Evolutionary conservation across 2,329 filamentous ascomycete genomes (phyloP).

Genomic region (Scytalidium sp.): DNA sequence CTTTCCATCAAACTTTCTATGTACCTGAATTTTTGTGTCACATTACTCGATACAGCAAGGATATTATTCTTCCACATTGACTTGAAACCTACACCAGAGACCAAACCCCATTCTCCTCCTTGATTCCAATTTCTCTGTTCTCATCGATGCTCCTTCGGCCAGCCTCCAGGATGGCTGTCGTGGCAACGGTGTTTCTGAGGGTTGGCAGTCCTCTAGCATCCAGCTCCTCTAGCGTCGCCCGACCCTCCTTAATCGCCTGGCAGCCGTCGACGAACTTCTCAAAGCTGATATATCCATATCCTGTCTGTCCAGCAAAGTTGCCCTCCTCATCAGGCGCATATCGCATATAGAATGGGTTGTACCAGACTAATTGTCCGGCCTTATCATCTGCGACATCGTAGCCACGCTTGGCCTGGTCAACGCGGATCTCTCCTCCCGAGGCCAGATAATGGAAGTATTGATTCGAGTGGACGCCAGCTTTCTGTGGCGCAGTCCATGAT

Average conservation of each 20-base stretch:
- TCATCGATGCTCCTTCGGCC: constrained; percentile 84
- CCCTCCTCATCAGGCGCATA: constrained; percentile 94
- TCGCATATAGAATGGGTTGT: constrained; percentile 94
- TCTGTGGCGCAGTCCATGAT: constrained; percentile 90
- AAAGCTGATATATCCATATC: constrained; percentile 91
- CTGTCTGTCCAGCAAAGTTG: constrained; percentile 87
- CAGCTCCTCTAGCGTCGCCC: constrained; percentile 69
- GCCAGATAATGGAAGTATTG: constrained; percentile 97
- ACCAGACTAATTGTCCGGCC: constrained; percentile 70
- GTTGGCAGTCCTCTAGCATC: constrained; percentile 82
- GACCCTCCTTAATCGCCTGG: constrained; percentile 71
- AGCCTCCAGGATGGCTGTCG: constrained; percentile 87
- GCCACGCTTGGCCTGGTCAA: constrained; percentile 91
- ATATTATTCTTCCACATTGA: background rate
- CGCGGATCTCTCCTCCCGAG: constrained; percentile 76
- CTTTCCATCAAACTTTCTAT: no score
- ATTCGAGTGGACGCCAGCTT: constrained; percentile 91
- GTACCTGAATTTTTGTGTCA: background rate
- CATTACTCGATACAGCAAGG: no score
- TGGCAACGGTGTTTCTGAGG: constrained; percentile 83
- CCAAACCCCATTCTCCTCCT: constrained; percentile 64
- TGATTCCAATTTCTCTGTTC: constrained; percentile 72
- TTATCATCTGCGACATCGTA: constrained; percentile 91
- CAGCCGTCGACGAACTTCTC: constrained; percentile 95
- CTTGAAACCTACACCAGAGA: constrained; percentile 43